Conservation (phyloP, 768 basidiomycete genomes). For the Lactarius tabidus region DNA sequence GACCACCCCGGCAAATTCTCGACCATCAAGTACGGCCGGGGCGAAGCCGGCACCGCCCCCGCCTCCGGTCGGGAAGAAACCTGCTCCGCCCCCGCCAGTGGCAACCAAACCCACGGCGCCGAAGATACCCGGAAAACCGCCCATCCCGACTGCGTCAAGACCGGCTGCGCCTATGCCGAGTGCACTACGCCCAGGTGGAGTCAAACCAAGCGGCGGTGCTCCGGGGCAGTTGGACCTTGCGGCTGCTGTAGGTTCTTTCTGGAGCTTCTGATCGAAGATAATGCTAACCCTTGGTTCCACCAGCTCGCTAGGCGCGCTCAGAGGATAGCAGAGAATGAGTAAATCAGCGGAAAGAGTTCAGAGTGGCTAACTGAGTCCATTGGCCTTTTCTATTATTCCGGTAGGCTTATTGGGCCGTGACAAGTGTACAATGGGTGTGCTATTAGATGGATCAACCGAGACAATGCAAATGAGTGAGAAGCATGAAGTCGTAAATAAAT, state of each 20-base stretch:
- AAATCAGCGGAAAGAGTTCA: not conserved
- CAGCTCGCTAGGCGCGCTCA: constrained; percentile 80
- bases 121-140: constrained; percentile 54
- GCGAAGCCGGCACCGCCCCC: constrained; percentile 54
- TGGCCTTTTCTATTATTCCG: constrained; percentile 1
- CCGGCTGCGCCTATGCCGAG: constrained; percentile 41
- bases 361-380: not conserved
- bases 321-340: constrained; percentile 27
- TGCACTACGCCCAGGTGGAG: constrained; percentile 36
- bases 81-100: constrained; percentile 49
- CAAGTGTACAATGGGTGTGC: constrained; percentile 18
- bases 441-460: constrained; percentile 24
- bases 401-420: constrained; percentile 1
- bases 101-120: constrained; percentile 50
- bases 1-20: constrained; percentile 43
- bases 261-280: constrained; percentile 14
- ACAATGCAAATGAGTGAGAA: constrained; percentile 14
- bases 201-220: constrained; percentile 40
- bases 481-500: constrained; percentile 19
- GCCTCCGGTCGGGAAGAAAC: constrained; percentile 54
- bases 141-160: constrained; percentile 55
- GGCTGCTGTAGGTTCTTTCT: constrained; percentile 58
- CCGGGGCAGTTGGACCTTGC: constrained; percentile 75
- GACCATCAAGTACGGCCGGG: constrained; percentile 48
- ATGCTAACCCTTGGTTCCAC: constrained; percentile 1